Evolutionary conservation across 2,329 filamentous ascomycete genomes (phyloP).

Genomic region (Xylaria sp.): DNA sequence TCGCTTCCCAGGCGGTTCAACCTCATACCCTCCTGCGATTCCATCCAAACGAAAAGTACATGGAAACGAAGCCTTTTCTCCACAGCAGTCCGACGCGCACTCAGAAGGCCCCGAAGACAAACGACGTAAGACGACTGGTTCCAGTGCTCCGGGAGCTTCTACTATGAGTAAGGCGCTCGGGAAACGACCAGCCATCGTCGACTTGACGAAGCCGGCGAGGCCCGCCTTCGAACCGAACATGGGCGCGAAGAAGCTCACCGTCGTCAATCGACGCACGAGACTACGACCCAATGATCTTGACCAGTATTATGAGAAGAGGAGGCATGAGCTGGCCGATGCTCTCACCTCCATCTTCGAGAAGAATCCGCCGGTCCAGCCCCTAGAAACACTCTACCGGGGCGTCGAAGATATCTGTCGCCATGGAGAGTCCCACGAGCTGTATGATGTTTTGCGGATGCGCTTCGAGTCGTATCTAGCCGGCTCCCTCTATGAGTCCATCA

Average conservation of each 20-base stretch:
- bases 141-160: constrained; percentile 2
- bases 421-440: constrained; percentile 64
- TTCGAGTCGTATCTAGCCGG: constrained; percentile 64
- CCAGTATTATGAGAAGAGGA: constrained; percentile 71
- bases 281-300: constrained; percentile 57
- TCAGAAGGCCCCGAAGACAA: constrained; percentile 18
- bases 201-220: constrained; percentile 40
- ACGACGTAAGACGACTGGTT: constrained; percentile 20
- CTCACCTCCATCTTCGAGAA: constrained; percentile 68
- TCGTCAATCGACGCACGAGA: constrained; percentile 80
- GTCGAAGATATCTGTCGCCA: constrained; percentile 88
- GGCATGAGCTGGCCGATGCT: constrained; percentile 67
- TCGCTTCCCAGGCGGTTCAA: constrained; percentile 26
- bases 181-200: constrained; percentile 34
- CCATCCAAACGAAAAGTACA: constrained; percentile 28
- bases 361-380: constrained; percentile 59
- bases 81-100: constrained; percentile 7
- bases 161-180: constrained; percentile 21
- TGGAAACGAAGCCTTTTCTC: constrained; percentile 7
- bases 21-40: constrained; percentile 21
- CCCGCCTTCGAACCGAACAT: constrained; percentile 63
- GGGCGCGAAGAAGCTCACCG: constrained; percentile 80
- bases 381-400: constrained; percentile 83
- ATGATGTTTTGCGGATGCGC: constrained; percentile 57
- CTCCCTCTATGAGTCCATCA: constrained; percentile 52